Conservation (phyloP, 164 flowering plant genomes). For the Berberis thunbergii region DNA sequence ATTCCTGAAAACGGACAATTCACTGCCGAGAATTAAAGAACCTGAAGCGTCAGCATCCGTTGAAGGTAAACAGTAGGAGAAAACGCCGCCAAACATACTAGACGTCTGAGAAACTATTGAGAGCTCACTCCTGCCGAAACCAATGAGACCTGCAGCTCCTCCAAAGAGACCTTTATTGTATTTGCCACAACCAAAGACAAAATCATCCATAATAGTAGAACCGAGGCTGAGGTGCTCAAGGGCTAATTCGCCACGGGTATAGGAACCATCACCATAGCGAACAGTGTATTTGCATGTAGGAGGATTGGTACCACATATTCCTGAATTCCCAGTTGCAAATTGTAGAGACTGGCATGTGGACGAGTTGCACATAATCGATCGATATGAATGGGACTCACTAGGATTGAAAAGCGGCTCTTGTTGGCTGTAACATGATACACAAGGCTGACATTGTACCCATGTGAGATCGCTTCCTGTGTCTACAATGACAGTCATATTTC, state of each 20-base stretch:
- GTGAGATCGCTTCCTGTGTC: conserved; percentile 90
- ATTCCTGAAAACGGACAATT: conserved; percentile 40
- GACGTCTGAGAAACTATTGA: conserved; percentile 63
- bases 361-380: conserved; percentile 46
- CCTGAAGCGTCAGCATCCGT: conserved; percentile 46
- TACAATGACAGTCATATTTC: conserved; percentile 49
- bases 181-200: conserved; percentile 76
- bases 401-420: conserved; percentile 69
- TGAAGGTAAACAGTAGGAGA: conserved; percentile 81
- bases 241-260: conserved; percentile 58
- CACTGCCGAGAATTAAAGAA: conserved; percentile 50
- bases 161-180: conserved; percentile 73
- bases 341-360: conserved; percentile 46
- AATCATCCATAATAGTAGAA: conserved; percentile 20
- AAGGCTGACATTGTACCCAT: conserved; percentile 90
- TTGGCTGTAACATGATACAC: conserved; percentile 57
- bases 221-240: conserved; percentile 43
- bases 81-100: conserved; percentile 47
- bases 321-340: conserved; percentile 40
- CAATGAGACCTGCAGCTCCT: conserved; percentile 68
- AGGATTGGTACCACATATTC: conserved; percentile 25
- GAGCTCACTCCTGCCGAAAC: conserved; percentile 55
- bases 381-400: conserved; percentile 42
- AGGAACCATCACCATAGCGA: conserved; percentile 76
- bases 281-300: conserved; percentile 46